Conservation (phyloP, 2,329 filamentous ascomycete species). For the Magnaporthiopsis incrustans region DNA sequence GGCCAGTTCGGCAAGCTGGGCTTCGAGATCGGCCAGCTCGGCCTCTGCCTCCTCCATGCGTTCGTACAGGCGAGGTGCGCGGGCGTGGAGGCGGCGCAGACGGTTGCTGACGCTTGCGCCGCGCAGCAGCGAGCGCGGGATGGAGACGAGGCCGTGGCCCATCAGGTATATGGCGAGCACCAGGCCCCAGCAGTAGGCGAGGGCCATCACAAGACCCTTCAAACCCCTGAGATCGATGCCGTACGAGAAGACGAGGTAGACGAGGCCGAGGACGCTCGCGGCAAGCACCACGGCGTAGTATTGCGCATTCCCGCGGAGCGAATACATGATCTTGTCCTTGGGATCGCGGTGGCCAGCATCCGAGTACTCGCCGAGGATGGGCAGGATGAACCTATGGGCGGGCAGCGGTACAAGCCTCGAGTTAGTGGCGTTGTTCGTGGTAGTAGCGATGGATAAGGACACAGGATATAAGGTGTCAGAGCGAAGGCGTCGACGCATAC, state of each 20-base stretch:
- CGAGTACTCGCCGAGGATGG: slow-evolving; percentile 87
- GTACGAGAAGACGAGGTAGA: slow-evolving; percentile 78
- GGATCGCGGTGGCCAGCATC: slow-evolving; percentile 90
- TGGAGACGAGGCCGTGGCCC: slow-evolving; percentile 90
- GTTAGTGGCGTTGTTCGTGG: not conserved
- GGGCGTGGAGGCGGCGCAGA: slow-evolving; percentile 65
- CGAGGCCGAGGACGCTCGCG: slow-evolving; percentile 59
- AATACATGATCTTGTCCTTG: slow-evolving; percentile 72
- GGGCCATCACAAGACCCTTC: slow-evolving; percentile 82
- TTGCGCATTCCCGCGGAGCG: slow-evolving; percentile 75
- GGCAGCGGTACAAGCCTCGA: not conserved
- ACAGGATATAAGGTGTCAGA: not conserved
- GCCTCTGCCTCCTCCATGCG: slow-evolving; percentile 78
- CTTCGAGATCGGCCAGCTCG: slow-evolving; percentile 72
- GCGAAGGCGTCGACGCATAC: slow-evolving; percentile 37
- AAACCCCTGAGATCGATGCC: slow-evolving; percentile 65
- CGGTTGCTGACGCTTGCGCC: slow-evolving; percentile 69
- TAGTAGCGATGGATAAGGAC: not conserved
- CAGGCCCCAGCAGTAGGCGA: slow-evolving; percentile 91
- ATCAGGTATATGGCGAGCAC: slow-evolving; percentile 92
- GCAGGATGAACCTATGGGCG: slow-evolving; percentile 69
- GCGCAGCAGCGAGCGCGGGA: slow-evolving; percentile 73
- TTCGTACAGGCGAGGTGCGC: slow-evolving; percentile 78
- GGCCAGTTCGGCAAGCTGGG: slow-evolving; percentile 70
- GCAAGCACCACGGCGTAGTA: slow-evolving; percentile 78